phyloP scores from a whole-genome alignment of 2,329 filamentous ascomycete species.

The Plenodomus tracheiphilus region DNA sequence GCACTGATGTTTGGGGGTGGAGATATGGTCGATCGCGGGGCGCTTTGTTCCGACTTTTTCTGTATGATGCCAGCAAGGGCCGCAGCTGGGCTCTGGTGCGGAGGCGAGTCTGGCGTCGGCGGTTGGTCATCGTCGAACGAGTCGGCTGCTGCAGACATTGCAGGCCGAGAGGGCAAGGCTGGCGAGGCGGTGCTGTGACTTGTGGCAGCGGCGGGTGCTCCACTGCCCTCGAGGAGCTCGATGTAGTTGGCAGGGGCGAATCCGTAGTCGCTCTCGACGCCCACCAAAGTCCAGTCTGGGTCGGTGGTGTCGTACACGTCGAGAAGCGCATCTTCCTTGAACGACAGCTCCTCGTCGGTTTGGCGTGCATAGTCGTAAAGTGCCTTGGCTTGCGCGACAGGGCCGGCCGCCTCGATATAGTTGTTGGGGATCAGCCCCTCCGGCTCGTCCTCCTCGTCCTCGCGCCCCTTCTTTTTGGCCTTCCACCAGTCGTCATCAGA shows the following conservation, averaged over 20 bases:
- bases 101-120: slow-evolving; percentile 50
- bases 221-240: slow-evolving; percentile 62
- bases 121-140: slow-evolving; percentile 49
- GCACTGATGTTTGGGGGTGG: slow-evolving; percentile 57
- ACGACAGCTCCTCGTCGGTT: slow-evolving; percentile 96
- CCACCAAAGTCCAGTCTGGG: slow-evolving; percentile 95
- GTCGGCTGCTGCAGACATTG: slow-evolving; percentile 45
- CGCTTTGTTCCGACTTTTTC: slow-evolving; percentile 49
- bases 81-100: slow-evolving; percentile 60
- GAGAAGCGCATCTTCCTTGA: slow-evolving; percentile 82
- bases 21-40: slow-evolving; percentile 42
- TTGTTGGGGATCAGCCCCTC: slow-evolving; percentile 90
- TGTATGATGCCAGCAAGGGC: slow-evolving; percentile 59
- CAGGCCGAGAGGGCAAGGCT: slow-evolving; percentile 45
- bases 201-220: slow-evolving; percentile 30
- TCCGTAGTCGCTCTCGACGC: slow-evolving; percentile 80
- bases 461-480: slow-evolving; percentile 79
- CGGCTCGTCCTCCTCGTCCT: slow-evolving; percentile 88
- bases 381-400: slow-evolving; percentile 75
- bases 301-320: slow-evolving; percentile 88
- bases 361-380: slow-evolving; percentile 98
- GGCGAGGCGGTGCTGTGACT: slow-evolving; percentile 47
- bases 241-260: slow-evolving; percentile 98
- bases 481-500: slow-evolving; percentile 86
- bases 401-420: slow-evolving; percentile 81